Base-by-base conservation (phyloP, 495 filamentous ascomycete genomes). In the Lineolata rhizophorae region DNA sequence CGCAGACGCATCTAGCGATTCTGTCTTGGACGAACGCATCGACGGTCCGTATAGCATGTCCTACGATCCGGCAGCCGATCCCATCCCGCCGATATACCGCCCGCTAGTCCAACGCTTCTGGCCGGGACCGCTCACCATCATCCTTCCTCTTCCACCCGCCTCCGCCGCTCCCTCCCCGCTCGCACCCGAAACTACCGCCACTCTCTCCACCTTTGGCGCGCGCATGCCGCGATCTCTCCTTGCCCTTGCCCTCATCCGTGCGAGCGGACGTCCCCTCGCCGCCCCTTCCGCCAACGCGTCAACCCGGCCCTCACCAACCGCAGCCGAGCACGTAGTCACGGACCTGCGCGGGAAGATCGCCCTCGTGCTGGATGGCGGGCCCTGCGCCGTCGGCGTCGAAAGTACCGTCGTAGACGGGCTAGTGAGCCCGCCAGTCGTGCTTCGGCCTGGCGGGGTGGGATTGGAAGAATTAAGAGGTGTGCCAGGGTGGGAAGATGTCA, bases 351-450 rank as follows among this genome's bases (percentile, higher is more conserved):
- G 77, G 3, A 65, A 72, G n/a, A 92, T 99, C 34, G 71, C 76
- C 26, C 52, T 85, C 4, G 84, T 99, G 37, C 56, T 99, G 1
- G 90, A 99, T 36, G 87, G 90, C 2, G 87, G 87, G 1, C 48
- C 67, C 1, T 92, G 83, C 42, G 57, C 57, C 1, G 81, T 99
- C 3, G 87, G 87, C 3, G 80, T 99, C 0, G 87, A 99, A 53
- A 91, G 80, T 41, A 99, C 90, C 4, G 90, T 99, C 5, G 81
- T 99, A 1, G 87, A 94, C 44, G 87, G 87, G 1, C 56, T 95
- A 14, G 76, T 65, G 15, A 39, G 59, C 24, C 85, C 85, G 11
- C 87, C 90, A 0, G 62, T 68, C 5, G 68, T 99, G 20, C 59
- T 99, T 9, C 55, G 87, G 25, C 87, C 87, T 0, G 87, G 87